Percentiles rank a stretch among this genome's conserved stretches.
Evolutionary conservation across 1,139 yeast genomes (phyloP).

Genomic region (Kodamaea suecica): DNA sequence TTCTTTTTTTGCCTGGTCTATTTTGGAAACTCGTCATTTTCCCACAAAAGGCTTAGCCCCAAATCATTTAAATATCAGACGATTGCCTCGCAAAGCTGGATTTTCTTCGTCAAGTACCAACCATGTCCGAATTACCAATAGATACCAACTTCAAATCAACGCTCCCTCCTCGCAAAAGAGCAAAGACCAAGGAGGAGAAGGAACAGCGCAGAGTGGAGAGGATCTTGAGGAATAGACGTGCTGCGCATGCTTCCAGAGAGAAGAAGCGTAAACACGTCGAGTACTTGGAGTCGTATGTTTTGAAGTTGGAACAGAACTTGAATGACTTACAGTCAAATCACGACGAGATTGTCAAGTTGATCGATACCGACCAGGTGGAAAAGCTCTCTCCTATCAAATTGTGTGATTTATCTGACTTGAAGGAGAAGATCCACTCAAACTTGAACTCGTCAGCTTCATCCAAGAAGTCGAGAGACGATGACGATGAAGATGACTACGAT

Average conservation of each 20-base stretch:
- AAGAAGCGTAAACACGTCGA: constrained; percentile 93
- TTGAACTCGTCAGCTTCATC: constrained; percentile 18
- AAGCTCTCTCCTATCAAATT: constrained; percentile 17
- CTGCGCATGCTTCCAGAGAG: constrained; percentile 96
- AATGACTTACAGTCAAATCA: constrained; percentile 24
- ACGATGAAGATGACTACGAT: constrained; percentile 17
- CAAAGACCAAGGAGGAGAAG: constrained; percentile 94
- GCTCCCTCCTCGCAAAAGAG: constrained; percentile 93
- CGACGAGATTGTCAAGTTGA: constrained; percentile 15
- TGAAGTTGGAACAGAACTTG: constrained; percentile 44
- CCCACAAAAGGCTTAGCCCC: no score
- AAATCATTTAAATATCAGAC: constrained; percentile 7
- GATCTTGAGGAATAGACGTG: constrained; percentile 88
- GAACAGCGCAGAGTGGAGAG: constrained; percentile 94
- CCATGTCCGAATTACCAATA: constrained; percentile 14
- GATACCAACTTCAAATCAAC: constrained; percentile 37
- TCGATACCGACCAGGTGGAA: constrained; percentile 16
- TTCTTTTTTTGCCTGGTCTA: neutral
- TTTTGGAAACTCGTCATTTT: neutral
- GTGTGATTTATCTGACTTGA: constrained; percentile 30
- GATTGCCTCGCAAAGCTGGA: constrained; percentile 1
- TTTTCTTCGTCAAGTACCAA: constrained; percentile 3
- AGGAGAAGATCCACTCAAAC: constrained; percentile 32
- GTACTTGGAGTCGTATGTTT: constrained; percentile 66
- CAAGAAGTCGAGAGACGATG: constrained; percentile 14